A percentile compares a stretch with the other conserved stretches of the same genome.
Evolutionary conservation across 495 filamentous ascomycete species (phyloP).

Genomic region (Aspergillus ostianus): DNA sequence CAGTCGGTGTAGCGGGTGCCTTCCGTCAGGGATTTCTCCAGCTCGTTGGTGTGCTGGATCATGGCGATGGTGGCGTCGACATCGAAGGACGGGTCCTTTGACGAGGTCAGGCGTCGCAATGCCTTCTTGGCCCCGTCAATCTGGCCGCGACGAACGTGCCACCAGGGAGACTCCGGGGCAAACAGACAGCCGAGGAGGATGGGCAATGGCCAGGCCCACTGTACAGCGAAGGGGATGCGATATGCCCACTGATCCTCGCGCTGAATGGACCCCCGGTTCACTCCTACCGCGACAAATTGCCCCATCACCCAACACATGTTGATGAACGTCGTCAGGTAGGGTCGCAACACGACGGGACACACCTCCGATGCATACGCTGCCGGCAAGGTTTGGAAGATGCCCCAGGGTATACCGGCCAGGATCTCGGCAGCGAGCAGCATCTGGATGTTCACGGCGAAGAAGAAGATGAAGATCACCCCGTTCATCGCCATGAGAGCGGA

Average conservation of each 20-base stretch:
- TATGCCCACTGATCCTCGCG: conserved; percentile 56
- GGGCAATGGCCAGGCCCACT: conserved; percentile 74
- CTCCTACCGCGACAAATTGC: conserved; percentile 64
- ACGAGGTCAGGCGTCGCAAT: conserved; percentile 56
- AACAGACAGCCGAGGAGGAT: conserved; percentile 61
- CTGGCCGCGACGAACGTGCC: conserved; percentile 64
- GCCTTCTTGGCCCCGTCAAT: conserved; percentile 58
- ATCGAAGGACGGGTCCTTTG: conserved; percentile 53
- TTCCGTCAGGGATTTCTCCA: conserved; percentile 58
- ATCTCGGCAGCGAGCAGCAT: conserved; percentile 66
- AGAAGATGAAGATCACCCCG: conserved; percentile 66
- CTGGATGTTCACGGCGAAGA: conserved; percentile 61
- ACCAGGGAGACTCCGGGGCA: conserved; percentile 73
- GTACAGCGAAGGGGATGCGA: conserved; percentile 61
- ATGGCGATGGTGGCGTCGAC: conserved; percentile 66
- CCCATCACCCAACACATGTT: conserved; percentile 76
- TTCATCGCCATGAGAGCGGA: conserved; percentile 52
- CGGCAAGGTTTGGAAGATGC: conserved; percentile 69
- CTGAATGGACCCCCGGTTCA: conserved; percentile 55
- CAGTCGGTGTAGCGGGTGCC: conserved; percentile 64
- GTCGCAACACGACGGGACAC: conserved; percentile 63
- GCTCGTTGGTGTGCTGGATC: conserved; percentile 69
- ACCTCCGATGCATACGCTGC: conserved; percentile 74
- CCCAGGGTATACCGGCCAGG: conserved; percentile 71
- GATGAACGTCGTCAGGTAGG: conserved; percentile 69